Base-by-base conservation (phyloP, 805 yeast species). In the Grigorovia yakushimaensis region DNA sequence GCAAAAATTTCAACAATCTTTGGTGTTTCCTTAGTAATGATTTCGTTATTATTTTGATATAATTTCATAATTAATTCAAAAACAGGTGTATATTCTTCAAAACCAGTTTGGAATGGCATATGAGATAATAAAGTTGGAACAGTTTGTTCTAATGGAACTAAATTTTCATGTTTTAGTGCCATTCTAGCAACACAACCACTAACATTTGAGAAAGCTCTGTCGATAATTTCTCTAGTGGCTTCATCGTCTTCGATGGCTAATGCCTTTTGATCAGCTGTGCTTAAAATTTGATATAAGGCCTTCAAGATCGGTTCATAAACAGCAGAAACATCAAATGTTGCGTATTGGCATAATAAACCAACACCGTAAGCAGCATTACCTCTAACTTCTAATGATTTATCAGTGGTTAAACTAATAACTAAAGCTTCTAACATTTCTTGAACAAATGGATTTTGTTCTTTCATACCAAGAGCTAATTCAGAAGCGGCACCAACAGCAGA, bases 161-260 rank as follows among this genome's bases (percentile, higher is more conserved):
- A 76, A 37, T 68, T 69, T 58, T 78, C 80, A 64, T 84, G 77
- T 62, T 83, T 82, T 65, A 86, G 71, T 13, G 85, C 77, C 85
- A 93, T 75, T 69, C 98, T 81, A 17, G 96, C 89, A 49, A 89
- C 95, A 76, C 98, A 93, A 41, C 98, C 98, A 66, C 93, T 84
- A 4, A 96, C 96, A 66, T 93, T 93, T 50, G 98, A 96, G 56
- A 78, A 79, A 5, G 94, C 80, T 71, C 95, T 77, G 69, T 82
- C 82, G 57, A 86, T 77, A 50, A 79, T 83, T 54, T 88, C 95
- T 59, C 76, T 77, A 33, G 86, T 74, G 65, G 84, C 91, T 54
- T 83, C 94, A 58, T 81, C 88, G 48, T 72, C 78, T 47, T 69
- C 76, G 42, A 62, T 65, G 43, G 63, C 56, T 19, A 71, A 56